A percentile compares a stretch with the other conserved stretches of the same genome.
These are phyloP conservation scores for Gossypium davidsonii DNA, from an alignment of 441 rosid genomes.

Conservation along the genomic window DNA sequence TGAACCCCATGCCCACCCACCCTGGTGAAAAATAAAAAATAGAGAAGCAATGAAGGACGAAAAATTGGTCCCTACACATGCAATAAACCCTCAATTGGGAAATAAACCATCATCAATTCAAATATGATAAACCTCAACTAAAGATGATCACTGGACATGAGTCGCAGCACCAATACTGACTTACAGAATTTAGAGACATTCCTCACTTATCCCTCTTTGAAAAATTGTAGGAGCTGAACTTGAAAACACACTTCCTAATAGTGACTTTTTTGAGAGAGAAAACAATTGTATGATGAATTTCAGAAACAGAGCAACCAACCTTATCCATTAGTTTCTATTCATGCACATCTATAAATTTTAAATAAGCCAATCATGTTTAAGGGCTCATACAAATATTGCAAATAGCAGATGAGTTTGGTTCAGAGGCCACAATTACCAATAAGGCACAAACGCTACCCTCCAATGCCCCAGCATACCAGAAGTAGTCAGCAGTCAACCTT, in stretches of 20 bases:
- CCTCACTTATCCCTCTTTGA: not conserved
- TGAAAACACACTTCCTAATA: not conserved
- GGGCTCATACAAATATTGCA: not conserved
- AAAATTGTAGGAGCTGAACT: not conserved
- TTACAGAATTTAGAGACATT: not conserved
- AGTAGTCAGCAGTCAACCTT: constrained; percentile 81
- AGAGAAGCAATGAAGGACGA: not conserved
- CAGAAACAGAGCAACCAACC: not conserved
- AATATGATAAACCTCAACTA: not conserved
- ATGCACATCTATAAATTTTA: not conserved
- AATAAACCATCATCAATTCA: not conserved
- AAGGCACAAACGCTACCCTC: constrained; percentile 96
- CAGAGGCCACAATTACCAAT: constrained; percentile 44
- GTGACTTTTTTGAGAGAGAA: not conserved
- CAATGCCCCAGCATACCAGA: constrained; percentile 97
- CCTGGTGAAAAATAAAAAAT: not conserved
- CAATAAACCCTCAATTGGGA: not conserved
- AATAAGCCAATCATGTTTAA: not conserved
- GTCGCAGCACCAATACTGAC: not conserved
- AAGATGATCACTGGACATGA: not conserved
- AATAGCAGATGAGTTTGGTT: constrained; percentile 2
- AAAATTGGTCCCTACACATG: not conserved
- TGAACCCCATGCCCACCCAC: not conserved
- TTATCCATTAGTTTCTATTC: not conserved
- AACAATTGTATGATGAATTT: not conserved